Conservation (phyloP, 805 yeast genomes). For the Metschnikowia henanensis region DNA sequence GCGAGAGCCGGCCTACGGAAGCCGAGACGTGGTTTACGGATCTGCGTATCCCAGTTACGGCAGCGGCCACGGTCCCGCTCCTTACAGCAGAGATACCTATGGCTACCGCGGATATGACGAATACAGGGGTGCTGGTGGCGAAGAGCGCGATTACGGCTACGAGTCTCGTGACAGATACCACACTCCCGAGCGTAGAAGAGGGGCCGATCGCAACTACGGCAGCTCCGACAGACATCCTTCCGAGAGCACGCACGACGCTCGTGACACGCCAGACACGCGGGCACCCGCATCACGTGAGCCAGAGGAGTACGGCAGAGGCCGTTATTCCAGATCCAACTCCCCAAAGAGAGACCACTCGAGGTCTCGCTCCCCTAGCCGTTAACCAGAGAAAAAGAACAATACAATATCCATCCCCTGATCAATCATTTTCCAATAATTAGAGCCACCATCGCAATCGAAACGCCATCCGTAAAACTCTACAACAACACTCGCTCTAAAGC, state of each 20-base stretch:
- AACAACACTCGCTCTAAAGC: no score
- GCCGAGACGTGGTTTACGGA: slow-evolving; percentile 15
- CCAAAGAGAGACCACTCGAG: slow-evolving; percentile 36
- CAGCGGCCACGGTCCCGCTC: slow-evolving; percentile 11
- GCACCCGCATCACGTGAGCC: slow-evolving; percentile 8
- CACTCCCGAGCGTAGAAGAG: slow-evolving; percentile 14
- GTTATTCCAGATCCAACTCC: slow-evolving; percentile 34
- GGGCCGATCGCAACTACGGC: slow-evolving; percentile 14
- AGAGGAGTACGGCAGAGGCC: slow-evolving; percentile 23
- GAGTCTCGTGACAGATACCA: slow-evolving; percentile 22
- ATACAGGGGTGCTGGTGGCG: slow-evolving; percentile 20
- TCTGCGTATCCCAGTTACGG: not conserved
- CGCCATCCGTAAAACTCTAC: no score
- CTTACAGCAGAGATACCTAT: slow-evolving; percentile 15
- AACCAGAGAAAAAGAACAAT: no score
- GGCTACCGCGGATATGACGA: slow-evolving; percentile 21
- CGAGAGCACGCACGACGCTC: slow-evolving; percentile 15
- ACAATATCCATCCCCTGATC: no score
- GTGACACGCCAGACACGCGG: slow-evolving; percentile 13
- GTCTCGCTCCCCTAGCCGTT: slow-evolving; percentile 34
- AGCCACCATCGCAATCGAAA: no score
- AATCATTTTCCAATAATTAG: no score
- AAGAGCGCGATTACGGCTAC: slow-evolving; percentile 20
- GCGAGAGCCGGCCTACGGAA: slow-evolving; percentile 22
- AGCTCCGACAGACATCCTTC: slow-evolving; percentile 13